phyloP scores from a whole-genome alignment of 2,329 filamentous ascomycete species.

The Polychaeton citri region DNA sequence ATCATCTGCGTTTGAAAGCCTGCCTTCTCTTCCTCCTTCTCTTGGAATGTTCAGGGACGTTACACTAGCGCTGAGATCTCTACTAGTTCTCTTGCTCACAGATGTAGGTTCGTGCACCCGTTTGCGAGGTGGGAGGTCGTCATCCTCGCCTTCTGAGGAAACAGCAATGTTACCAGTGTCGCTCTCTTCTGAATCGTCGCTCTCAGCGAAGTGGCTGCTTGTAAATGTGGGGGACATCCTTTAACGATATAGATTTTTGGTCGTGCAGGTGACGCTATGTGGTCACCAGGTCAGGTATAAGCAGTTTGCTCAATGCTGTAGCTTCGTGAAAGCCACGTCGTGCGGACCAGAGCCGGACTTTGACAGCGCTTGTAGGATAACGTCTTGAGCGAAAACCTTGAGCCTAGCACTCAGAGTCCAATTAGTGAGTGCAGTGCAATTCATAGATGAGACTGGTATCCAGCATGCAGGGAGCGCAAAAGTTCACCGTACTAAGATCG shows the following conservation, averaged over 20 bases:
- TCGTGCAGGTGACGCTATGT: background rate
- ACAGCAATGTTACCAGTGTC: constrained; percentile 6
- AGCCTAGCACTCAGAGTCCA: too few species aligned
- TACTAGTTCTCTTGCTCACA: constrained; percentile 13
- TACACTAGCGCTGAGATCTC: constrained; percentile 8
- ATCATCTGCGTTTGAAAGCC: constrained; percentile 8
- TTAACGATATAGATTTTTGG: background rate
- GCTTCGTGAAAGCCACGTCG: too few species aligned
- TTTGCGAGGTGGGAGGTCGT: constrained; percentile 10
- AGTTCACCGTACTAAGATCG: too few species aligned
- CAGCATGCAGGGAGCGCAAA: too few species aligned
- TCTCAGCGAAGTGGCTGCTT: constrained; percentile 8
- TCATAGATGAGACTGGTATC: too few species aligned
- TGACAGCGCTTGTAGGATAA: too few species aligned
- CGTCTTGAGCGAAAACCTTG: too few species aligned
- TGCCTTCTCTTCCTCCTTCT: constrained; percentile 6
- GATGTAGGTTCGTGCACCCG: constrained; percentile 14
- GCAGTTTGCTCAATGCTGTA: constrained; percentile 1
- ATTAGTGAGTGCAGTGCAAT: too few species aligned
- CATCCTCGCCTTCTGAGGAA: constrained; percentile 7
- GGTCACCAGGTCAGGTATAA: background rate
- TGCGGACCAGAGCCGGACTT: too few species aligned
- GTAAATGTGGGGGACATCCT: constrained; percentile 8
- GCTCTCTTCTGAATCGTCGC: constrained; percentile 12
- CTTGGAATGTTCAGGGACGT: constrained; percentile 1